Evolutionary conservation across 148 eudicot species (phyloP), one percentile per base, ranked within the genome.

Genomic region (Pouteria glomerata): DNA sequence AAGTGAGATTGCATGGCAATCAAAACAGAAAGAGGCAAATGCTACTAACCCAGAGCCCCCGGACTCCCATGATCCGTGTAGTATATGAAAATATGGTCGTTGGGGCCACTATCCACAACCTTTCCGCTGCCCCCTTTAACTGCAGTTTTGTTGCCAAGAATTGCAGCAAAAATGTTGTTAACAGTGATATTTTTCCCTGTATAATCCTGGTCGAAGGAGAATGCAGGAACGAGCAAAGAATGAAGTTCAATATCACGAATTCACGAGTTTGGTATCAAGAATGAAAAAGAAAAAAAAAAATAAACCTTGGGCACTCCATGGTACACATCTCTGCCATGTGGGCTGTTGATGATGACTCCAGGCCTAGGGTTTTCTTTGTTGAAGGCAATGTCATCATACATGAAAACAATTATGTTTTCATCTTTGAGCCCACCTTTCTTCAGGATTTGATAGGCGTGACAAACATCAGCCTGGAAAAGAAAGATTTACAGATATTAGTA

Each of bases 251-350:
- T n/a, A 0, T 39, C 10, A 39, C 10, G 10, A 4, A 39, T 39
- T 39, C 0, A 39, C 7, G 44, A 39, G 44, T 39, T 39, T 5
- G 10, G 44, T 10, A 5, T 39, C 44, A 39, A 39, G 44, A 39
- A 4, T 39, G 44, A 39, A 39, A 39, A 10, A 39, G 44, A 39
- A 39, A 10, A 39, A 4, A 39, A 39, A 64, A 39, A 4, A 39
- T 4, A 64, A 30, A 90, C 96, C 96, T 90, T 90, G 0, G 96
- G 96, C 16, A 90, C 90, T 39, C 92, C 96, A 3, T 78, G 59
- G 77, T 90, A 90, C 26, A 90, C 92, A 74, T 88, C 88, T 23
- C n/a, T 72, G 26, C 92, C 96, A 1, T 83, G 64, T 30, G 96
- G 96, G 61, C 70, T 76, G 61, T 90, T 90, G 27, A 90, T 90